Evolutionary conservation across 2,329 filamentous ascomycete genomes (phyloP), one percentile per base, ranked within the genome.

Genomic region (Talaromyces sp.): DNA sequence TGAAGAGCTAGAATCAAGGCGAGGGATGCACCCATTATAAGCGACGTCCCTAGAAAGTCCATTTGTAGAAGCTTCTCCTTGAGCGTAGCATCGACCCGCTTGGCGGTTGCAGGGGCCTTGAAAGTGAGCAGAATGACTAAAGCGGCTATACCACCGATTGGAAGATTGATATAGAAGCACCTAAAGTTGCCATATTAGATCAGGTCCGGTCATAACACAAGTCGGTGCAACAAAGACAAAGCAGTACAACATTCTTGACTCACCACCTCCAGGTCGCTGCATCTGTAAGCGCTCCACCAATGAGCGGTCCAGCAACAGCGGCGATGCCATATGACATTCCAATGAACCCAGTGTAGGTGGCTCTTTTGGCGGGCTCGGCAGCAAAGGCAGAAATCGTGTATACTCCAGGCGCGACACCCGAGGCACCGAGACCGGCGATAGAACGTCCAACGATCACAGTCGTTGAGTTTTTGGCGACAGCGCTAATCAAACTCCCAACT

Each of bases 261-360:
- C 59, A 81, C 78, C 78, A 80, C 6, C 79, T 67, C 79, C 79
- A 80, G 18, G 76, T 73, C 5, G 79, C 67, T 40, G 76, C 67
- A 63, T 79, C 73, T n/a, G 79, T 78, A 65, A 80, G 79, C 42
- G 73, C 75, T 59, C 78, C 77, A 54, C 77, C 78, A 68, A 80
- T 61, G 52, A 83, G 71, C 10, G 81, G 81, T n/a, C 81, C 81
- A 27, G 78, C 74, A 12, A 82, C 79, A 58, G 67, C 71, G 4
- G 80, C 34, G 81, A 33, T 1, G 79, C 80, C 66, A 77, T 80
- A 65, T 12, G 28, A 23, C 18, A 16, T 8, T 9, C 54, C 51
- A 23, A 53, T 28, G 5, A 53, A 5, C 5, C 50, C 53, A 5
- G n/a, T 18, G 27, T 36, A 52, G 1, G 54, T 4, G 16, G 59